Evolutionary conservation across 108 stramenopile genomes (phyloP), one percentile per base, ranked within the genome.

Genomic region (Pseudonitzschia delicatissima): DNA sequence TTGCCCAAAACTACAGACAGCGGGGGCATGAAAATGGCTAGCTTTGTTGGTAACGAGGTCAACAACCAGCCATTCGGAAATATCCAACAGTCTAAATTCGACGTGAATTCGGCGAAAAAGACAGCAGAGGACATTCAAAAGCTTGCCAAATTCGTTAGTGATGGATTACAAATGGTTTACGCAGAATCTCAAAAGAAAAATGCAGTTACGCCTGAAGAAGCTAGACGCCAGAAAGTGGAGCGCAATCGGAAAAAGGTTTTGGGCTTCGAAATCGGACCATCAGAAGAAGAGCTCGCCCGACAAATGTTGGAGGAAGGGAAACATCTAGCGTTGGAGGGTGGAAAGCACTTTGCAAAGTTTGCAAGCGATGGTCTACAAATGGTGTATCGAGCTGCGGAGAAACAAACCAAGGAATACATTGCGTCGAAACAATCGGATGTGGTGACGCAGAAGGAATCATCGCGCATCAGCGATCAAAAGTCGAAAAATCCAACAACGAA

Each of bases 81-180:
- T 33, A 33, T 55, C 32, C 53, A 55, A 15, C 53, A 55, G n/a
- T 55, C 53, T 2, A 55, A 55, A 34, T 31, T 55, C 29, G 53
- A 55, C 31, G 20, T 55, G 11, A 27, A 27, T 55, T 33, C 31
- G 53, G 53, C 26, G 17, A 55, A 55, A 18, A 55, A 11, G 4
- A 33, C 53, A 31, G 31, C 53, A 5, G 18, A 12, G 12, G 53
- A 55, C 31, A 15, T 55, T 8, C 53, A 34, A 33, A 55, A 55
- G n/a, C 11, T 55, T 55, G 53, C 53, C 2, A 31, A 55, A 55
- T 55, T 55, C n/a, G 53, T 55, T 11, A 55, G 53, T 55, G 53
- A 55, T 33, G 53, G 53, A 55, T 28, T 55, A 11, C 53, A 55
- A 55, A 55, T 55, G 53, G 53, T 55, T 11, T 31, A 34, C 31